Percentiles rank a stretch among this genome's conserved stretches.
phyloP scores from a whole-genome alignment of 768 basidiomycete genomes.

The Lentinula guzmanii region DNA sequence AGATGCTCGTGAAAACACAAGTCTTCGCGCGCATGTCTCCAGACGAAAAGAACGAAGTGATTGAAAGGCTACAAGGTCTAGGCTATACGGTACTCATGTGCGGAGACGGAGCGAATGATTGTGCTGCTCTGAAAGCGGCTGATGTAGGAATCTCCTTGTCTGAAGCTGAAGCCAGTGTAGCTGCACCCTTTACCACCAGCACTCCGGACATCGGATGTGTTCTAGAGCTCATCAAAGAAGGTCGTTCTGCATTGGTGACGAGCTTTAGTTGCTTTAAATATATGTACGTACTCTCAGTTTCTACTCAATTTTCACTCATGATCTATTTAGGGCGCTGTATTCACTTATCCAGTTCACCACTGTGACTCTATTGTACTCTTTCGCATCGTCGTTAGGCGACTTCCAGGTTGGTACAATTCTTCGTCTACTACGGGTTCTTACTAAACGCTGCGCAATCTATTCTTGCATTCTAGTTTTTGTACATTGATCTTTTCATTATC shows the following conservation, averaged over 20 bases:
- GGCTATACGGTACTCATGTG: slow-evolving; percentile 99
- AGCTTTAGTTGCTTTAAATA: slow-evolving; percentile 99
- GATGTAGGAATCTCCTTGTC: slow-evolving; percentile 96
- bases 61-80: slow-evolving; percentile 86
- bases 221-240: slow-evolving; percentile 94
- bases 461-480: slow-evolving; percentile 63
- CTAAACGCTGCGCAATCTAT: slow-evolving; percentile 9
- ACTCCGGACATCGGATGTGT: slow-evolving; percentile 95
- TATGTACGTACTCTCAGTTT: slow-evolving; percentile 59
- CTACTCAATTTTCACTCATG: slow-evolving; percentile 9
- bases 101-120: slow-evolving; percentile 98
- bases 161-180: slow-evolving; percentile 97
- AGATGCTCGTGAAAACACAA: slow-evolving; percentile 98
- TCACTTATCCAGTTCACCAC: slow-evolving; percentile 99
- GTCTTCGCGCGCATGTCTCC: slow-evolving; percentile 99
- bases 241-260: slow-evolving; percentile 91
- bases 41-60: slow-evolving; percentile 98
- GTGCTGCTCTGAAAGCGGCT: slow-evolving; percentile 96
- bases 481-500: slow-evolving; percentile 97
- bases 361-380: slow-evolving; percentile 91
- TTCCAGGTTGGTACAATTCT: slow-evolving; percentile 63
- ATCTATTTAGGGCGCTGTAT: slow-evolving; percentile 77
- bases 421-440: background rate
- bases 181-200: slow-evolving; percentile 93
- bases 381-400: slow-evolving; percentile 93